Conservation (phyloP, 169 alveolate genomes). For the Eimeria falciformis region DNA sequence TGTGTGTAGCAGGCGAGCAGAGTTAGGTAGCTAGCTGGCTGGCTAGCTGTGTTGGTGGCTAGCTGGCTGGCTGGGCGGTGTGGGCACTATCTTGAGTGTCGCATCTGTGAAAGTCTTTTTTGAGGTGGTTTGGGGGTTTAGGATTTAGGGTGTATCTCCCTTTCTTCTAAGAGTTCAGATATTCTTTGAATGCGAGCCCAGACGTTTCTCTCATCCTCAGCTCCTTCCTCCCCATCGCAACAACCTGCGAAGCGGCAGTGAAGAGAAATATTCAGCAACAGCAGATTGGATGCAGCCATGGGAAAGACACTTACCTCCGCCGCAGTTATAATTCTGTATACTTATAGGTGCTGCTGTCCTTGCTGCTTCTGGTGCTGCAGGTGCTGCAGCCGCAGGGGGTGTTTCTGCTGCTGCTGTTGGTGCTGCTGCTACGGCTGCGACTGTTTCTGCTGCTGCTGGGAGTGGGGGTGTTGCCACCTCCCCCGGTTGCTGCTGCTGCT, state of each 20-base stretch:
- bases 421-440: neutral
- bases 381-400: slow-evolving; percentile 7
- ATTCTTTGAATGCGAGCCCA: neutral
- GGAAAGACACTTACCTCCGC: too few relatives aligned
- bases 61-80: too few relatives aligned
- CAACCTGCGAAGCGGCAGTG: too few relatives aligned
- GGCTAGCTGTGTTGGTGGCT: too few relatives aligned
- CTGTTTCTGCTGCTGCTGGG: neutral
- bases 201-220: neutral
- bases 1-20: too few relatives aligned
- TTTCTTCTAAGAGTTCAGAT: neutral
- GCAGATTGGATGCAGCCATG: too few relatives aligned
- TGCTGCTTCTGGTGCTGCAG: neutral
- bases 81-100: too few relatives aligned
- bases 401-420: slow-evolving; percentile 22
- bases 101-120: too few relatives aligned
- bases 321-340: slow-evolving; percentile 17
- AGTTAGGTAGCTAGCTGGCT: too few relatives aligned
- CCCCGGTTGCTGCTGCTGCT: neutral
- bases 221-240: neutral
- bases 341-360: slow-evolving; percentile 15
- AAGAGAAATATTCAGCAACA: too few relatives aligned
- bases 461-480: neutral
- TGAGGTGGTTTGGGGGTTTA: too few relatives aligned
- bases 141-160: slow-evolving; percentile 5